These are phyloP conservation scores for Pestalotiopsis sp. DNA, from an alignment of 2,329 filamentous ascomycete species.

Conservation along the genomic window DNA sequence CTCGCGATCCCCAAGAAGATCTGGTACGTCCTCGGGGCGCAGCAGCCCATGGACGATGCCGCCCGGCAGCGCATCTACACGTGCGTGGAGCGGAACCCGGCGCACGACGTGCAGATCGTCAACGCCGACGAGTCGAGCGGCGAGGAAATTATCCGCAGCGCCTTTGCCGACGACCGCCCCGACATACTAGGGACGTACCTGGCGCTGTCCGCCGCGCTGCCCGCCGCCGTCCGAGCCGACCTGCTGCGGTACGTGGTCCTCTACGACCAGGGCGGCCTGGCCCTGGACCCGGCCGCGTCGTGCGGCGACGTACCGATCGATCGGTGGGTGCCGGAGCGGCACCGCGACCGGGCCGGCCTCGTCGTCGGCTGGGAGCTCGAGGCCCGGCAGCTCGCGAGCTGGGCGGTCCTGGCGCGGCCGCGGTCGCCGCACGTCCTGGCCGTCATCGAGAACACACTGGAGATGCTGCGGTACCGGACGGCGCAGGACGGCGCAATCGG, in stretches of 20 bases:
- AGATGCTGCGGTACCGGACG: background rate
- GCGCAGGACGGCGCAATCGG: background rate
- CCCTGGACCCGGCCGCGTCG: slow-evolving; percentile 53
- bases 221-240: slow-evolving; percentile 59
- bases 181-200: background rate
- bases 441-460: background rate
- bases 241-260: slow-evolving; percentile 72
- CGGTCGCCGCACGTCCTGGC: slow-evolving; percentile 11
- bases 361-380: background rate
- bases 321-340: background rate
- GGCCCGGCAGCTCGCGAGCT: slow-evolving; percentile 27
- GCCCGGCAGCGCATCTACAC: background rate
- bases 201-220: slow-evolving; percentile 10
- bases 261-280: slow-evolving; percentile 77
- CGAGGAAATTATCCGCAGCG: background rate
- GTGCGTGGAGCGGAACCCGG: background rate
- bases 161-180: background rate
- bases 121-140: background rate
- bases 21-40: background rate
- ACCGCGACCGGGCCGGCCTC: background rate
- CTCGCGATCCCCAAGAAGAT: background rate
- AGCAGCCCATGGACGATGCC: background rate
- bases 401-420: slow-evolving; percentile 24
- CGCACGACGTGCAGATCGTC: background rate
- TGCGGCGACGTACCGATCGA: slow-evolving; percentile 25